Evolutionary conservation across 2,329 filamentous ascomycete species (phyloP).

Genomic region (Colletotrichum abscissum): DNA sequence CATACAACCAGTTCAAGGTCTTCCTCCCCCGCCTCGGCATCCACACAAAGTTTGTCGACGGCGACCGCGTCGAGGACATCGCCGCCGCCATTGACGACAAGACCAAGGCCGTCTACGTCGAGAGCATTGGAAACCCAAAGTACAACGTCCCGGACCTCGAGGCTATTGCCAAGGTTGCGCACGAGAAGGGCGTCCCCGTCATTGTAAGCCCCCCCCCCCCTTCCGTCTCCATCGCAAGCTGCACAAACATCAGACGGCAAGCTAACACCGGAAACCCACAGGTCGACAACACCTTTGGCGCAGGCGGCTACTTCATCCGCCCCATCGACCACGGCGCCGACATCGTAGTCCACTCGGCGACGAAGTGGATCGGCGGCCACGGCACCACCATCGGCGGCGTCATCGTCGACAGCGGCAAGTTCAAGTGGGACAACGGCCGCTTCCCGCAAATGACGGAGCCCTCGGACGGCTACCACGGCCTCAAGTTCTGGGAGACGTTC

Average conservation of each 20-base stretch:
- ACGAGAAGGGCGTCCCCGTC: constrained; percentile 73
- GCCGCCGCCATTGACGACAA: constrained; percentile 87
- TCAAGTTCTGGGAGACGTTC: constrained; percentile 96
- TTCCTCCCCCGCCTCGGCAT: constrained; percentile 89
- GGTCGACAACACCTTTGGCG: constrained; percentile 96
- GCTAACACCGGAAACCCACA: constrained; percentile 43
- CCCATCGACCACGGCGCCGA: constrained; percentile 93
- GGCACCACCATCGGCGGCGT: constrained; percentile 92
- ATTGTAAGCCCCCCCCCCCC: constrained; percentile 55
- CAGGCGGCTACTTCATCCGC: constrained; percentile 87
- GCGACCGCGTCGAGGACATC: constrained; percentile 84
- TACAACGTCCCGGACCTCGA: constrained; percentile 95
- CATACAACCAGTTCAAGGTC: constrained; percentile 98
- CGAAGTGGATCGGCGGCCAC: constrained; percentile 97
- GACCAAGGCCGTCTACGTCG: constrained; percentile 92
- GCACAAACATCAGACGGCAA: background rate
- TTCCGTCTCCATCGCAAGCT: background rate
- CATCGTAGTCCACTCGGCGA: constrained; percentile 93
- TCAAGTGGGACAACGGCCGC: constrained; percentile 88
- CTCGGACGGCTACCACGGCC: constrained; percentile 88
- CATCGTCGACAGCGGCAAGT: constrained; percentile 89
- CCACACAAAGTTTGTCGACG: constrained; percentile 85
- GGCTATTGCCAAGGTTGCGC: constrained; percentile 84
- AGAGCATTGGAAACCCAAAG: constrained; percentile 92
- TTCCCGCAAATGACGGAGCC: constrained; percentile 96